Base-by-base conservation (phyloP, 1,139 yeast genomes). In the Suhomyces kunorum region DNA sequence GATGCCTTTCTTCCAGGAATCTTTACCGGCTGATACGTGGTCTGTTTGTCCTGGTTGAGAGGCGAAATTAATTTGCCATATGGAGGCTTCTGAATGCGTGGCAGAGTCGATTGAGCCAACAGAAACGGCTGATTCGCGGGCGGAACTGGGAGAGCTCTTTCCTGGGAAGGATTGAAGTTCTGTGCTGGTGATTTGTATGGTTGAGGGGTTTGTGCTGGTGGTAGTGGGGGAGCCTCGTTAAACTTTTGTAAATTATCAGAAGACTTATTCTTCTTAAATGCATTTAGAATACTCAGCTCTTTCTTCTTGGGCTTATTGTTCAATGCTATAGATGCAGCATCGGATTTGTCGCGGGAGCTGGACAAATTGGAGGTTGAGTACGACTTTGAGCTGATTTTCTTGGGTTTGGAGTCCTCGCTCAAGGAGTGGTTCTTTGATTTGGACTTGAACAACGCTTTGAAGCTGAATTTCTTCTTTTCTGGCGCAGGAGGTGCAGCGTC, bases 381-480 rank as follows among this genome's bases (percentile, higher is more conserved):
- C 9, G 71, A 63, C 43, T 61, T 64, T 5, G 59, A 47, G 14
- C 54, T 47, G 29, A 56, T 19, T 40, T 58, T 59, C 16, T 46
- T 46, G 1, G 63, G 59, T 32, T 46, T 43, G n/a, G 40, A 20
- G 9, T 27, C 37, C 4, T 47, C 53, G 28, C 49, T 57, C 36
- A 63, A 55, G 17, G 59, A 50, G 43, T 62, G 66, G 37, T 46
- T 54, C 40, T 55, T 65, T 4, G 71, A 59, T 46, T 57, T 65
- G 40, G 62, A 56, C 46, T 66, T 70, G 54, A 72, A 72, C 29
- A 72, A 55, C 2, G 68, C 55, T 38, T 59, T 65, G 55, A 72
- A 67, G 33, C 74, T 68, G 46, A 72, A 72, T 44, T 62, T 64
- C 45, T 69, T 71, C 54, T 58, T 61, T 18, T 54, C 57, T 13